Conservation (phyloP, 2,329 filamentous ascomycete species). For the Passalora sequoiae region DNA sequence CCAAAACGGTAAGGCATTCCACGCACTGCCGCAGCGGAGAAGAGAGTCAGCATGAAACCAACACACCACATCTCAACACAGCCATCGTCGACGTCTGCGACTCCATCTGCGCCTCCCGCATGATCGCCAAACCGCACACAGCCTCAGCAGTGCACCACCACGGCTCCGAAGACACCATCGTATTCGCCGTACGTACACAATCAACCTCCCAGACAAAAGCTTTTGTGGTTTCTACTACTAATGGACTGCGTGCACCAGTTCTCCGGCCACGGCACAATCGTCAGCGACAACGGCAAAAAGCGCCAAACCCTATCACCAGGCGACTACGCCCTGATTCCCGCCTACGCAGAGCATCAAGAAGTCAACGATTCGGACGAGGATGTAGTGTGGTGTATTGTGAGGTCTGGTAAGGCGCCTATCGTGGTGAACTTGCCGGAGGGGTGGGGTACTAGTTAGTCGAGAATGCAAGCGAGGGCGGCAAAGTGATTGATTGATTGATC, state of each 20-base stretch:
- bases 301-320: conserved; percentile 56
- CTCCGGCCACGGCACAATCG: conserved; percentile 56
- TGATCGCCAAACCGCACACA: conserved; percentile 58
- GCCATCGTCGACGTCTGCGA: conserved; percentile 62
- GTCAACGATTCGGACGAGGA: conserved; percentile 61
- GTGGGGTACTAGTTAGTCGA: conserved; percentile 19
- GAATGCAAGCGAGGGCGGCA: too few relatives aligned
- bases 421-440: conserved; percentile 19
- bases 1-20: too few relatives aligned
- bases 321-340: conserved; percentile 66
- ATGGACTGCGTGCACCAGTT: too few relatives aligned
- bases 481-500: too few relatives aligned
- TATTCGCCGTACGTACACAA: conserved; percentile 47
- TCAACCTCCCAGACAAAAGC: conserved; percentile 27
- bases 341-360: conserved; percentile 66
- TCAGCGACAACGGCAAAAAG: conserved; percentile 53
- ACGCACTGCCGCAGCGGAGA: too few relatives aligned
- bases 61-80: too few relatives aligned
- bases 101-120: conserved; percentile 62
- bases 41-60: conserved; percentile 4
- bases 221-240: conserved; percentile 14
- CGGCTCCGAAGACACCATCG: conserved; percentile 65
- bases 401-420: conserved; percentile 35
- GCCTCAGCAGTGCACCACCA: conserved; percentile 63
- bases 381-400: conserved; percentile 61